phyloP scores from a whole-genome alignment of 1,139 yeast genomes.

The Geotrichum klebahnii region DNA sequence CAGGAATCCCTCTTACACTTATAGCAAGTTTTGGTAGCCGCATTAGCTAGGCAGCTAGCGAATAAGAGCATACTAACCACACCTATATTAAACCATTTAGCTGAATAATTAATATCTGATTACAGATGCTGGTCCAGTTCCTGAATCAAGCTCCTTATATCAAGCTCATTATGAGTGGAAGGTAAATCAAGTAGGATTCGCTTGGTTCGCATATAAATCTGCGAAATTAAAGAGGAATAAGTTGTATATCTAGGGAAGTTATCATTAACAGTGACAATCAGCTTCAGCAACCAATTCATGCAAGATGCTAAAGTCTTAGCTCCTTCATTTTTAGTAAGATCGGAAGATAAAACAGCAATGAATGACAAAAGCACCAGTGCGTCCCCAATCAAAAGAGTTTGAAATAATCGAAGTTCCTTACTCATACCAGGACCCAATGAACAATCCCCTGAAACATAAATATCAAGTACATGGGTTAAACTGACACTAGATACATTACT shows the following conservation, averaged over 20 bases:
- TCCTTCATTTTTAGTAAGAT: conserved; percentile 11
- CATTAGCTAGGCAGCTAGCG: too few species aligned
- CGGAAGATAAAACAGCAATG: conserved; percentile 21
- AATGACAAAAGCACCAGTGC: conserved; percentile 17
- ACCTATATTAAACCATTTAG: too few species aligned
- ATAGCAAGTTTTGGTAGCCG: too few species aligned
- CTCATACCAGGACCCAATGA: not conserved
- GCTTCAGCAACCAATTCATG: conserved; percentile 18
- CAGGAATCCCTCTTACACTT: too few species aligned
- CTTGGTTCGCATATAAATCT: conserved; percentile 12
- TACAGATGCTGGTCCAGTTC: too few species aligned
- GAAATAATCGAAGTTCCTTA: conserved; percentile 9
- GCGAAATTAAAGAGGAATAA: conserved; percentile 9
- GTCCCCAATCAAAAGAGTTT: conserved; percentile 15
- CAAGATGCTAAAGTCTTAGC: conserved; percentile 5
- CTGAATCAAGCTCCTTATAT: conserved; percentile 3
- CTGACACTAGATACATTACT: conserved; percentile 14
- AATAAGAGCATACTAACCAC: too few species aligned
- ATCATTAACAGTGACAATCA: conserved; percentile 18
- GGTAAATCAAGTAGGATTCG: conserved; percentile 9
- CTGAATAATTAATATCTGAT: too few species aligned
- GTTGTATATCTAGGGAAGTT: conserved; percentile 15
- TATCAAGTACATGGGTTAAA: conserved; percentile 15
- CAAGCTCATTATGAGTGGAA: not conserved
- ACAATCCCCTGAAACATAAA: conserved; percentile 6